These are phyloP conservation scores for Scenedesmus sp. DNA, from an alignment of 163 green algal species.

Conservation along the genomic window DNA sequence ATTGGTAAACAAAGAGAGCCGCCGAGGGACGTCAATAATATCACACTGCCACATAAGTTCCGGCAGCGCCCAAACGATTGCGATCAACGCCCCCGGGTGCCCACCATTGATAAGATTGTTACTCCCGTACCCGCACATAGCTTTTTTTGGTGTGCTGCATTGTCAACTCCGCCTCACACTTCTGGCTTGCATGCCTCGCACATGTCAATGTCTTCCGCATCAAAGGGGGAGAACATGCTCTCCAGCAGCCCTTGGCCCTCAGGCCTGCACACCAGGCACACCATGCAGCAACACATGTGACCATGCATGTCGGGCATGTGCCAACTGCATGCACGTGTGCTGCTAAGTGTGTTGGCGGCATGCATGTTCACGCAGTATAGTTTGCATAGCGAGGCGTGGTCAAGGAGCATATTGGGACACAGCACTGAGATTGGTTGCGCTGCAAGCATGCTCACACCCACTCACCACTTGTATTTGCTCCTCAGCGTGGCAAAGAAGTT, in stretches of 20 bases:
- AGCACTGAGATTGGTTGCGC: too few relatives aligned
- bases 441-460: not conserved
- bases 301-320: too few relatives aligned
- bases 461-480: not conserved
- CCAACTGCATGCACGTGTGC: not conserved
- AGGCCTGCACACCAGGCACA: not conserved
- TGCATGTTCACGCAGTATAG: too few relatives aligned
- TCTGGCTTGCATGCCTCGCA: conserved; percentile 1
- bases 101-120: too few relatives aligned
- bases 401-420: too few relatives aligned
- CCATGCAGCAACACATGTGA: not conserved
- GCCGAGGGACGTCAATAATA: too few relatives aligned
- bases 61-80: too few relatives aligned
- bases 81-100: too few relatives aligned
- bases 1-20: too few relatives aligned
- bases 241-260: conserved; percentile 14
- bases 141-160: not conserved
- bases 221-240: conserved; percentile 17
- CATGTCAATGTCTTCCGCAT: not conserved
- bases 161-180: not conserved
- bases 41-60: too few relatives aligned
- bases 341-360: not conserved
- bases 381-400: too few relatives aligned
- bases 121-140: too few relatives aligned
- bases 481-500: not conserved